phyloP scores from a whole-genome alignment of 2,329 filamentous ascomycete species.

The Penicillium capsulatum region DNA sequence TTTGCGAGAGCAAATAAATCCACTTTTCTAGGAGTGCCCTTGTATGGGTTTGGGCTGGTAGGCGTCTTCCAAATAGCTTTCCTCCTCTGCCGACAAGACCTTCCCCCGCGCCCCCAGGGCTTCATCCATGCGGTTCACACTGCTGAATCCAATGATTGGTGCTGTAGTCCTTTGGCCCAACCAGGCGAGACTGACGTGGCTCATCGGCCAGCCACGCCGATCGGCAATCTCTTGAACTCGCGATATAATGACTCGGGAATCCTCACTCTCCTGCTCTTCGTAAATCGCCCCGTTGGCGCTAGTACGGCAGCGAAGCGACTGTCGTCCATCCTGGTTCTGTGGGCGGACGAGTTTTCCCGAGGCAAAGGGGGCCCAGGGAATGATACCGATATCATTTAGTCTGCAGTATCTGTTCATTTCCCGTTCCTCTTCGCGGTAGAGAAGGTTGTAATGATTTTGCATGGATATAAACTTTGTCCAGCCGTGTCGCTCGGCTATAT shows the following conservation, averaged over 20 bases:
- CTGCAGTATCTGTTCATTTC: conserved; percentile 23
- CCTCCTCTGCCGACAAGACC: conserved; percentile 1
- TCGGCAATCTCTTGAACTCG: conserved; percentile 11
- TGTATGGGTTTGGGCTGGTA: too few relatives aligned
- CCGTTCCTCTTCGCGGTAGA: conserved; percentile 25
- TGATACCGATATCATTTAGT: conserved; percentile 17
- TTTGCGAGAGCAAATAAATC: too few relatives aligned
- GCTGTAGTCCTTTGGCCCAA: not conserved
- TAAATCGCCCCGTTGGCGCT: too few relatives aligned
- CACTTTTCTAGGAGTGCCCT: too few relatives aligned
- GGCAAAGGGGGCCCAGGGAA: conserved; percentile 1
- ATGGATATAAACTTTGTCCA: conserved; percentile 56
- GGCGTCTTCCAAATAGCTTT: conserved; percentile 6
- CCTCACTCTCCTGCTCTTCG: too few relatives aligned
- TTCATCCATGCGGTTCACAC: conserved; percentile 1
- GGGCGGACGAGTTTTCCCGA: too few relatives aligned
- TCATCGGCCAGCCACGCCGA: conserved; percentile 12
- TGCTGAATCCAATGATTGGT: conserved; percentile 3
- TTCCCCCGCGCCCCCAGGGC: conserved; percentile 1
- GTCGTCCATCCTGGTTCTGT: too few relatives aligned
- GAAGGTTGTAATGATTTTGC: conserved; percentile 35
- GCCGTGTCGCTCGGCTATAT: conserved; percentile 50
- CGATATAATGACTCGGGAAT: conserved; percentile 5
- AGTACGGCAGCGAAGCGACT: too few relatives aligned
- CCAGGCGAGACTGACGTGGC: conserved; percentile 7